These are phyloP conservation scores for Colletotrichum filicis DNA, from an alignment of 2,329 filamentous ascomycete species.

Conservation along the genomic window DNA sequence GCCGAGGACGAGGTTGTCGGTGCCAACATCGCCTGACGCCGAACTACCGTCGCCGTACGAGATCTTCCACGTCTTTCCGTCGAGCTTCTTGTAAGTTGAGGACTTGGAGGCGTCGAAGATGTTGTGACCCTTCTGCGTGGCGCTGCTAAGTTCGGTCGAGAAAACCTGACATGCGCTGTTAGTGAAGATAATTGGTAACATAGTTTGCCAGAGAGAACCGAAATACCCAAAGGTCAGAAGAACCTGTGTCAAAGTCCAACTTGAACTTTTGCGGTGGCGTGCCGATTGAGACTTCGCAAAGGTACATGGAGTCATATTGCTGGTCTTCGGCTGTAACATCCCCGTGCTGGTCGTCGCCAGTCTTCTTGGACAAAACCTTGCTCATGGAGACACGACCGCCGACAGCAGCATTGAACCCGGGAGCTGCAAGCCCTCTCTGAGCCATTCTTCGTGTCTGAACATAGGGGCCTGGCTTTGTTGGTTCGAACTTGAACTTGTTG, in stretches of 20 bases:
- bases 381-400: slow-evolving; percentile 30
- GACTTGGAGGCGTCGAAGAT: slow-evolving; percentile 51
- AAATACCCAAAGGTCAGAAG: slow-evolving; percentile 79
- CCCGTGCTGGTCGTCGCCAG: slow-evolving; percentile 12
- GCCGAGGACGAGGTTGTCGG: slow-evolving; percentile 75
- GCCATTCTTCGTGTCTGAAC: slow-evolving; percentile 29
- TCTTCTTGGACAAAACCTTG: slow-evolving; percentile 25
- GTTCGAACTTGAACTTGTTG: slow-evolving; percentile 33
- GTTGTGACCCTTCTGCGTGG: slow-evolving; percentile 52
- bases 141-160: slow-evolving; percentile 40
- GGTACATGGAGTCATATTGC: slow-evolving; percentile 64
- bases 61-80: slow-evolving; percentile 69
- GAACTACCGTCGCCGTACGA: slow-evolving; percentile 75
- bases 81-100: slow-evolving; percentile 45
- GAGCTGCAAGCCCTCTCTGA: slow-evolving; percentile 30
- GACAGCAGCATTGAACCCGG: slow-evolving; percentile 21
- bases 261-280: slow-evolving; percentile 68
- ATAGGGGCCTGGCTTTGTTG: slow-evolving; percentile 29
- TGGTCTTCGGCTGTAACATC: slow-evolving; percentile 44
- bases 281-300: slow-evolving; percentile 53
- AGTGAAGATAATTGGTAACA: slow-evolving; percentile 45
- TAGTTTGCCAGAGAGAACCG: slow-evolving; percentile 57
- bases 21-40: slow-evolving; percentile 71
- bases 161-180: slow-evolving; percentile 40
- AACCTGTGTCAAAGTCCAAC: slow-evolving; percentile 80